phyloP scores from a whole-genome alignment of 2,329 filamentous ascomycete species.

The Cladosporium sp. region DNA sequence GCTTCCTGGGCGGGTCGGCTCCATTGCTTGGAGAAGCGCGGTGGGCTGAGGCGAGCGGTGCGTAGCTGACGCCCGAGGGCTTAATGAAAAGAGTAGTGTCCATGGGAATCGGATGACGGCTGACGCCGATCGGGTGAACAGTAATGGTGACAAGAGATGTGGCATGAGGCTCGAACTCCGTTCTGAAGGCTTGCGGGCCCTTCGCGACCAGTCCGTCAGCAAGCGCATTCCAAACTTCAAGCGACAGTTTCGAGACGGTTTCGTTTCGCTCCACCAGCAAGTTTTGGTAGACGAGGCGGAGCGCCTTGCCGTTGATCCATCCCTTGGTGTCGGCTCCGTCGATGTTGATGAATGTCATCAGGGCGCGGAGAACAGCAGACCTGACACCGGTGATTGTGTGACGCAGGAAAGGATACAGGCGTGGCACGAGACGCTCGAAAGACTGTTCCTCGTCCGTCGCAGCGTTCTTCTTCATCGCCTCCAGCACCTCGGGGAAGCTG shows the following conservation, averaged over 20 bases:
- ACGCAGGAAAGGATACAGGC: slow-evolving; percentile 89
- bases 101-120: slow-evolving; percentile 87
- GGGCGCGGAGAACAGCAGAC: slow-evolving; percentile 82
- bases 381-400: slow-evolving; percentile 97
- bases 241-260: slow-evolving; percentile 71
- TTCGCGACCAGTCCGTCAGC: slow-evolving; percentile 59
- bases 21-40: slow-evolving; percentile 42
- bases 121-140: slow-evolving; percentile 85
- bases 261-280: slow-evolving; percentile 87
- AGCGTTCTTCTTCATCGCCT: slow-evolving; percentile 89
- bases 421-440: slow-evolving; percentile 85
- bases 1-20: slow-evolving; percentile 65
- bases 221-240: slow-evolving; percentile 80
- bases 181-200: slow-evolving; percentile 57
- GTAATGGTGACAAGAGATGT: slow-evolving; percentile 77
- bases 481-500: slow-evolving; percentile 84
- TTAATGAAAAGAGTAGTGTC: slow-evolving; percentile 83
- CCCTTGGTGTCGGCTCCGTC: slow-evolving; percentile 72
- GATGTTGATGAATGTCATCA: slow-evolving; percentile 87
- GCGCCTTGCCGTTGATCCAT: slow-evolving; percentile 85
- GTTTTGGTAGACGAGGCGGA: slow-evolving; percentile 91
- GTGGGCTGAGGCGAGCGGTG: slow-evolving; percentile 39
- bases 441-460: slow-evolving; percentile 77
- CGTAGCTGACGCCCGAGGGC: slow-evolving; percentile 81
- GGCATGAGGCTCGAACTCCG: slow-evolving; percentile 69